phyloP scores from a whole-genome alignment of 805 yeast genomes.

The Spathaspora arborariae region DNA sequence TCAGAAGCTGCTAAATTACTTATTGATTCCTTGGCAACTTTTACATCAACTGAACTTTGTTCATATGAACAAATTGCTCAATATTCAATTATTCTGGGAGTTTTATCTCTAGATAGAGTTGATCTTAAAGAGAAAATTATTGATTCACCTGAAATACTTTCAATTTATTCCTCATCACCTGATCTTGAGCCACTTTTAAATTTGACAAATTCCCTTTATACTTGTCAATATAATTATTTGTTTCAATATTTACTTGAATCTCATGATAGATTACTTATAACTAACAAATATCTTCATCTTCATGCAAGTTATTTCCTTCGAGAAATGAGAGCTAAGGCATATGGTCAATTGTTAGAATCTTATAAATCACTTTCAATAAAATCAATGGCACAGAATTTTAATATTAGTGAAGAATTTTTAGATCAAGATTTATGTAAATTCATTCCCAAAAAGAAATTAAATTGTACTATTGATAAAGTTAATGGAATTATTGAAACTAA shows the following conservation, averaged over 20 bases:
- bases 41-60: constrained; percentile 87
- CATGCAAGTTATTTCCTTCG: constrained; percentile 85
- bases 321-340: constrained; percentile 93
- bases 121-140: constrained; percentile 80
- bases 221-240: constrained; percentile 79
- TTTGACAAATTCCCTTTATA: constrained; percentile 81
- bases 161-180: constrained; percentile 68
- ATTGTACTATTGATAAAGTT: constrained; percentile 93
- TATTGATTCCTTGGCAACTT: constrained; percentile 90
- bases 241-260: constrained; percentile 76
- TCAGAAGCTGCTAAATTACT: constrained; percentile 78
- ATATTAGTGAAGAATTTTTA: constrained; percentile 81
- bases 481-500: constrained; percentile 94
- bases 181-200: constrained; percentile 76
- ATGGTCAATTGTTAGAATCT: constrained; percentile 89
- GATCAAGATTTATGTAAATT: constrained; percentile 86
- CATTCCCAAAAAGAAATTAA: constrained; percentile 88
- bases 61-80: constrained; percentile 87
- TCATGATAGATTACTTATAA: constrained; percentile 64
- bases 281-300: constrained; percentile 59
- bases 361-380: constrained; percentile 85
- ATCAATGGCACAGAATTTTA: constrained; percentile 93
- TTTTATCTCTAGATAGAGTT: constrained; percentile 74
- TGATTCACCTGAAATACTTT: constrained; percentile 90
- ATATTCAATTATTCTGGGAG: constrained; percentile 86